Evolutionary conservation across 495 filamentous ascomycete species (phyloP), one percentile per base, ranked within the genome.

Genomic region (Penicillium pulvis): DNA sequence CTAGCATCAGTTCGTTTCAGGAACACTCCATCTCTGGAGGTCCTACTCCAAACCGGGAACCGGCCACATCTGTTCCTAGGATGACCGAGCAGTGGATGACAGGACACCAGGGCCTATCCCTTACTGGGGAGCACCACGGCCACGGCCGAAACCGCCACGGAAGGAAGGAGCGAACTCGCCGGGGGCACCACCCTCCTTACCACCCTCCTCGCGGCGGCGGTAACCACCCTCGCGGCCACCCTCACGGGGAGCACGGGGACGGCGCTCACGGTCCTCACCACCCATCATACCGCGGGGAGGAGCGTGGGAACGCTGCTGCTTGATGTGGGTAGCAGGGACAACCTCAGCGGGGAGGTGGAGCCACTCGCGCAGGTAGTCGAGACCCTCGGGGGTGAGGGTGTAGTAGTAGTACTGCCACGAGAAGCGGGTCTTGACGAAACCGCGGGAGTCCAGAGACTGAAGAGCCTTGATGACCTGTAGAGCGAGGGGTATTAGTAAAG

Each of bases 321-420:
- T 98, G 85, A 98, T 97, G 87, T 98, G 94, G 72, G 94, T 98
- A 65, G 94, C 91, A 57, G 94, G 94, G 67, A 98, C 94, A 76
- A 98, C 97, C 86, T 98, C 94, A 72, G 95, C 94, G 76, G 94
- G 94, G 69, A 98, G 89, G 85, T 98, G 94, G 65, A 98, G 93
- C 94, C 94, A 98, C 85, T 98, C 94, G 68, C 94, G 95, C 76
- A 98, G 92, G 87, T 98, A 98, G 86, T 97, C 93, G 74, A 98
- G 93, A 83, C 94, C 94, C 75, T 97, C 93, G 69, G 92, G 92
- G 76, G 94, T 98, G 75, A 98, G 88, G 79, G 95, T 98, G 88
- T 98, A 98, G 89, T 98, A 98, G 87, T 97, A 98, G 88, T 93
- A 98, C 84, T 98, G 94, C 94, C 94, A 98, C 60, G 92, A 96